Conservation (phyloP, 148 eudicot species). For the Suaeda aralocaspica region DNA sequence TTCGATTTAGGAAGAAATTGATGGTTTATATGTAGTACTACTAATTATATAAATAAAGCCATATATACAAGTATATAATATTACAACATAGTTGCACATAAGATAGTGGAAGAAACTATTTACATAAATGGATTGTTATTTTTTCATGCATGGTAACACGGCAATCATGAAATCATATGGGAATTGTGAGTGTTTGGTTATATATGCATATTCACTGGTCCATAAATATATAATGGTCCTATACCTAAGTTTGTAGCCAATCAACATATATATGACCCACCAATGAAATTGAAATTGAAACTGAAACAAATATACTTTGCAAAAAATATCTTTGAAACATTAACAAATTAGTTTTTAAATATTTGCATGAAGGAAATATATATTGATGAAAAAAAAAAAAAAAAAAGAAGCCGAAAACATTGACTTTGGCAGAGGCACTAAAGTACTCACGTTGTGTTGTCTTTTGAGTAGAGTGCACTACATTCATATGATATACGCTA, state of each 20-base stretch:
- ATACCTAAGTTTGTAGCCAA: conserved; percentile 27
- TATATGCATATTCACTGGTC: background rate
- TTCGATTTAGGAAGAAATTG: too few relatives aligned
- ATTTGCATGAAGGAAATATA: background rate
- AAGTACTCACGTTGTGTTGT: conserved; percentile 34
- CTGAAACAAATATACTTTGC: background rate
- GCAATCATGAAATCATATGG: conserved; percentile 8
- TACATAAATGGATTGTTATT: background rate
- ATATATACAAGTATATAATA: too few relatives aligned
- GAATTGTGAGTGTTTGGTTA: background rate
- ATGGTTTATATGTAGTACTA: too few relatives aligned
- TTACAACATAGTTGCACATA: background rate
- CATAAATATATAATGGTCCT: conserved; percentile 12
- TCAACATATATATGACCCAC: conserved; percentile 17
- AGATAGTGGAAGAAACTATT: background rate
- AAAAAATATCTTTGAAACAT: background rate
- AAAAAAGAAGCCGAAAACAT: conserved; percentile 43
- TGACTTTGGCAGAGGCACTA: conserved; percentile 34
- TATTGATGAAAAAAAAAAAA: too few relatives aligned
- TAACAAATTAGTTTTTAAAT: background rate
- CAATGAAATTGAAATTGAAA: too few relatives aligned
- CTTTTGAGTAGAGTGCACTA: conserved; percentile 88
- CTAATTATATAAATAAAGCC: too few relatives aligned
- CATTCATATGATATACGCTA: conserved; percentile 21
- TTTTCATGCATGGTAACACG: conserved; percentile 5